Percentiles rank a stretch among this genome's conserved stretches.
Evolutionary conservation across 257 asterid genomes (phyloP).

Genomic region (Solanum pimpinellifolium): DNA sequence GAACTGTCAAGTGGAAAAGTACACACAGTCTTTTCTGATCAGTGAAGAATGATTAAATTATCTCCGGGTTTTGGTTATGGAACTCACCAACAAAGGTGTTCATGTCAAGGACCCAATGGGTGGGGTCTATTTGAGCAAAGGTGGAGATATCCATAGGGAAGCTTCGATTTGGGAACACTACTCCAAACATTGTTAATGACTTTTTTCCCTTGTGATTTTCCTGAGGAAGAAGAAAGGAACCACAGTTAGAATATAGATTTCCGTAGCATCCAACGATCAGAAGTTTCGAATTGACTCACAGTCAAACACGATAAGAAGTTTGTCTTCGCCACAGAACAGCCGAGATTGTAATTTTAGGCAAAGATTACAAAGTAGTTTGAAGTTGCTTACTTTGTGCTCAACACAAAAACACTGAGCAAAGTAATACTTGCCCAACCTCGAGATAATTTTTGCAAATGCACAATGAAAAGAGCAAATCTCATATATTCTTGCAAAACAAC

Average conservation of each 20-base stretch:
- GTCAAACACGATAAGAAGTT: not conserved
- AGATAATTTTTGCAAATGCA: not conserved
- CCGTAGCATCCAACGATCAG: not conserved
- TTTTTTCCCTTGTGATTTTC: not conserved
- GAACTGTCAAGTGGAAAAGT: not conserved
- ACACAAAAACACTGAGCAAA: not conserved
- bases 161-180: slow-evolving; percentile 86
- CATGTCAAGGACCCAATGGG: slow-evolving; percentile 96
- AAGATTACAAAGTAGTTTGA: not conserved
- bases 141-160: slow-evolving; percentile 91
- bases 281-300: not conserved
- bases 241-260: not conserved
- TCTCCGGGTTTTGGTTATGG: not conserved
- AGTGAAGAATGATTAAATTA: not conserved
- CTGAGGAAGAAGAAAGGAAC: not conserved
- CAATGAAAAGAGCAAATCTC: not conserved
- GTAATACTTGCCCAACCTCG: not conserved
- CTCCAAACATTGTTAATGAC: slow-evolving; percentile 63
- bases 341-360: not conserved
- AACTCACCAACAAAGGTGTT: slow-evolving; percentile 68
- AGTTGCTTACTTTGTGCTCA: not conserved
- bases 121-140: slow-evolving; percentile 83
- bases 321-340: not conserved
- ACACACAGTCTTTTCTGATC: not conserved
- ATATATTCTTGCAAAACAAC: not conserved